phyloP scores from a whole-genome alignment of 352 stramenopile species.

The Globisporangium polare region DNA sequence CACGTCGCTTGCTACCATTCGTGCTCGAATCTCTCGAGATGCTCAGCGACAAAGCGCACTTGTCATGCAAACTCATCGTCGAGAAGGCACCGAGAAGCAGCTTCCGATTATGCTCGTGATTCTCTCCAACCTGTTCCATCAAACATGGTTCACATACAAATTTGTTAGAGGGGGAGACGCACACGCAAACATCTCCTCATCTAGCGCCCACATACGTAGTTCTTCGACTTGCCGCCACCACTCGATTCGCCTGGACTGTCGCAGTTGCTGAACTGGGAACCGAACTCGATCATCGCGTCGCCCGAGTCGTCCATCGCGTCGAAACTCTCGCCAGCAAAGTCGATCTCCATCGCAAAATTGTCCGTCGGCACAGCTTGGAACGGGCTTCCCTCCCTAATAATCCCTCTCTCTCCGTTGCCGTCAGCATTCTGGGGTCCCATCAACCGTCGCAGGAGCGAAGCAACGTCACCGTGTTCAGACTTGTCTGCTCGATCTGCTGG shows the following conservation, averaged over 20 bases:
- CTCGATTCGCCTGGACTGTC: conserved; percentile 28
- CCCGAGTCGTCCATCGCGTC: conserved; percentile 15
- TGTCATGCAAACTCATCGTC: conserved; percentile 87
- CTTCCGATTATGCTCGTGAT: conserved; percentile 82
- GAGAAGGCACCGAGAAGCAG: conserved; percentile 80
- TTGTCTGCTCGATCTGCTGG: conserved; percentile 75
- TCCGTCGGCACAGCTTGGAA: conserved; percentile 10
- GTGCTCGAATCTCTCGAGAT: conserved; percentile 56
- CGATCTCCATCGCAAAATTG: conserved; percentile 48
- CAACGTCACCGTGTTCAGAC: conserved; percentile 52
- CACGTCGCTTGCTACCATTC: conserved; percentile 32
- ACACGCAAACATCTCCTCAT: not conserved
- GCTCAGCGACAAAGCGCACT: conserved; percentile 77
- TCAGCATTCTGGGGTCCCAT: conserved; percentile 25
- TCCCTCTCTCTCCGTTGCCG: not conserved
- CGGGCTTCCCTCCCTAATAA: not conserved
- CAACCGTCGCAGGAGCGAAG: conserved; percentile 34
- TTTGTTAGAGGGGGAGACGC: conserved; percentile 1
- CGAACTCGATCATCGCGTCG: not conserved
- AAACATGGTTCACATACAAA: not conserved
- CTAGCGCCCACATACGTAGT: conserved; percentile 41
- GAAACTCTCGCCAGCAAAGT: conserved; percentile 22
- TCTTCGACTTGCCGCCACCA: conserved; percentile 26
- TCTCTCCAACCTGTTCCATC: conserved; percentile 46
- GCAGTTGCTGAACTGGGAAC: conserved; percentile 27